Base-by-base conservation (phyloP, 352 stramenopile genomes). In the Phytophthora lateralis region DNA sequence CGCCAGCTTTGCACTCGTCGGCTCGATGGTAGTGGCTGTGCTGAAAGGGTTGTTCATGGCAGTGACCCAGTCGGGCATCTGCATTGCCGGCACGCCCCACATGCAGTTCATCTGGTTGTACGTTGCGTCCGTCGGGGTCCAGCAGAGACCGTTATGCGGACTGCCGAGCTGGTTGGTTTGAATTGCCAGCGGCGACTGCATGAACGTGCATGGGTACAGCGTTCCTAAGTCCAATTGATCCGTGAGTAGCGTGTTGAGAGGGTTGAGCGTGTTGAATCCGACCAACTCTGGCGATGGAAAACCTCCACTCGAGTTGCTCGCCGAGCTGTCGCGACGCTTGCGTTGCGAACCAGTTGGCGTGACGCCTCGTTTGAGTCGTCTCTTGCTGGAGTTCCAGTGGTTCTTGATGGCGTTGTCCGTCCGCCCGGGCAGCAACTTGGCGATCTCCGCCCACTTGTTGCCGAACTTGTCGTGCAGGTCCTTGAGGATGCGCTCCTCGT, bases 341-440 rank as follows among this genome's bases (percentile, higher is more conserved):
- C 60, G 56, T 29, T 76, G 63, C 18, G 41, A 55, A 0, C 41
- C 29, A 0, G 53, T 55, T 8, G 69, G 55, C 8, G 58, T 63
- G 9, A 63, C 27, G 14, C 65, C 85, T n/a, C 82, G 77, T 58
- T 89, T 88, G 20, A 89, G 66, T 2, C 85, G 76, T 30, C 86
- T 68, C 54, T 93, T 96, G 63, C 78, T 90, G n/a, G 83, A 93
- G 63, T 96, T 94, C 87, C 89, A 97, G 78, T 96, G 89, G 64
- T 97, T 97, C 72, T 97, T 97, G 72, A 97, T 96, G 9, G 87
- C 85, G 47, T 97, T 97, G 69, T 97, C 90, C 0, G 90, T 97
- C 34, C 90, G 66, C 0, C 90, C 90, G 0, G 88, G 88, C 27
- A 97, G 67, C 61, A 95, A 73, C 54, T 95, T 97, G 38, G 90